Conservation (phyloP, 768 basidiomycete genomes). For the Thelephora aurantiotincta region DNA sequence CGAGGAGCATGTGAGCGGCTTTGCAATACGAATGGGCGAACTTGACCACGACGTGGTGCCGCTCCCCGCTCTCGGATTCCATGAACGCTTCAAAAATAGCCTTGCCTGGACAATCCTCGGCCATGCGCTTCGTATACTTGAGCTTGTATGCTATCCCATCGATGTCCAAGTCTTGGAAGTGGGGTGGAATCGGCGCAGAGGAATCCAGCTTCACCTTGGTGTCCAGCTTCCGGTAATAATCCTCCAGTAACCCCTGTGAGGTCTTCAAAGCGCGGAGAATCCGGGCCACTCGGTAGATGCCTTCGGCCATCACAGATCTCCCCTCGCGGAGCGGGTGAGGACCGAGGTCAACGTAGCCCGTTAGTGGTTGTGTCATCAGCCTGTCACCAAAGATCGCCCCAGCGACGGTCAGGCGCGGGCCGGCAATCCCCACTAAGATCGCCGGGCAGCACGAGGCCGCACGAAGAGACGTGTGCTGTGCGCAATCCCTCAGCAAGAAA, state of each 20-base stretch:
- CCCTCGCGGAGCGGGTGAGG: not conserved
- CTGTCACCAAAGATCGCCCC: slow-evolving; percentile 11
- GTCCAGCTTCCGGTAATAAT: slow-evolving; percentile 2
- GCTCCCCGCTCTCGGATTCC: not conserved
- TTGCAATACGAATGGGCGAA: slow-evolving; percentile 2
- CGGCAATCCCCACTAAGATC: slow-evolving; percentile 9
- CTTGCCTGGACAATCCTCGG: not conserved
- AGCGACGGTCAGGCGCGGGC: slow-evolving; percentile 8
- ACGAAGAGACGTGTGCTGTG: slow-evolving; percentile 4
- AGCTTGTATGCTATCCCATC: not conserved
- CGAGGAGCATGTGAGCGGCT: slow-evolving; percentile 3
- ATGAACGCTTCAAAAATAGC: slow-evolving; percentile 1
- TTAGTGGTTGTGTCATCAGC: slow-evolving; percentile 9
- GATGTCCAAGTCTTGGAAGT: not conserved
- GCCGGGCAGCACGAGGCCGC: slow-evolving; percentile 11
- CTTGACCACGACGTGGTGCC: slow-evolving; percentile 4
- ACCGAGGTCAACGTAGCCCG: slow-evolving; percentile 7
- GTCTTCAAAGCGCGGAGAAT: slow-evolving; percentile 4
- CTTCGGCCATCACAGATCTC: not conserved
- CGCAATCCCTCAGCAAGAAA: not conserved
- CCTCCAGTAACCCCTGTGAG: too few species aligned
- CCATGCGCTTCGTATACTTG: slow-evolving; percentile 1
- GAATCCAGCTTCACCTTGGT: not conserved
- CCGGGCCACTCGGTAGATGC: slow-evolving; percentile 2
- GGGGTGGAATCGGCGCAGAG: slow-evolving; percentile 1